Conservation (phyloP, 345 rosid genomes). For the Populus deltoides region DNA sequence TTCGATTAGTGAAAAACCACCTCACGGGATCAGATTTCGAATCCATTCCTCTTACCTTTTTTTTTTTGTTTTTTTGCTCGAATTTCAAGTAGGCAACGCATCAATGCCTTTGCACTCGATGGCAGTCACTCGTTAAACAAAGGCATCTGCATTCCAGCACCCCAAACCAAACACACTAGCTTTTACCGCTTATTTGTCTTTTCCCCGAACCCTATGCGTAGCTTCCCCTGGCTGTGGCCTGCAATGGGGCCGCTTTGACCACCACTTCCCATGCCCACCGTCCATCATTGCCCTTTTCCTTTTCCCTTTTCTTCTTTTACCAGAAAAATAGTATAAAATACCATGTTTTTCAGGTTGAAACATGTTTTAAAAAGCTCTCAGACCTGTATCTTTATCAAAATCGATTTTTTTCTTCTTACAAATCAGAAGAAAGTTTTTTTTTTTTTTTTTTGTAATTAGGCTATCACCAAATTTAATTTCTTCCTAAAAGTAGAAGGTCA, state of each 20-base stretch:
- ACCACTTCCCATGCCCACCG: neutral
- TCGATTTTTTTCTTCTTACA: too few species aligned
- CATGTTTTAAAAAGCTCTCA: too few species aligned
- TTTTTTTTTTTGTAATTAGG: too few species aligned
- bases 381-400: too few species aligned
- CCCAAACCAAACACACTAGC: neutral
- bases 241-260: conserved; percentile 6
- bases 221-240: neutral
- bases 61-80: too few species aligned
- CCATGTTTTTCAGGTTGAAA: too few species aligned
- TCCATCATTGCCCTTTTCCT: neutral
- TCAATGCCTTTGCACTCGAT: neutral
- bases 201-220: neutral
- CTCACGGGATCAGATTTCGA: neutral
- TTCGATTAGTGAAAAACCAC: neutral
- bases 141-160: neutral
- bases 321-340: neutral
- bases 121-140: neutral
- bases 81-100: neutral
- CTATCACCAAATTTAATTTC: too few species aligned
- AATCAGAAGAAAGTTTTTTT: too few species aligned
- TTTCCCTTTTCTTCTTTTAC: neutral
- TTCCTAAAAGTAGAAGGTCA: too few species aligned
- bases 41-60: neutral
- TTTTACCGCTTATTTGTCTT: neutral